These are phyloP conservation scores for Orbilia ellipsospora DNA, from an alignment of 2,329 filamentous ascomycete species.

Conservation along the genomic window DNA sequence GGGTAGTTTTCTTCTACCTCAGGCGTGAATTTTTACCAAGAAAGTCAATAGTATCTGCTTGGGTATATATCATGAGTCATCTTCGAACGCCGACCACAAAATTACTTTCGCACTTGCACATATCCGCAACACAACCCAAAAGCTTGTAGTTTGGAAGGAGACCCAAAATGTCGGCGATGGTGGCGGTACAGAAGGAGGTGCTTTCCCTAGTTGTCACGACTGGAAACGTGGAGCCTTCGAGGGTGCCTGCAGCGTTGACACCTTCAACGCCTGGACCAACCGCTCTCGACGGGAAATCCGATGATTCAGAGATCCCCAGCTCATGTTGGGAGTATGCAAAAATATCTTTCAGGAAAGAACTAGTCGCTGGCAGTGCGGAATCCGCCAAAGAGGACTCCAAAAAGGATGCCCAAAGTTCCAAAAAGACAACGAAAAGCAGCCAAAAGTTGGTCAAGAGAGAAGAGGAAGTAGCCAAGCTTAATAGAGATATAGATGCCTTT, in stretches of 20 bases:
- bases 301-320: neutral
- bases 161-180: too few relatives aligned
- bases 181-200: neutral
- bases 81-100: too few relatives aligned
- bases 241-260: neutral
- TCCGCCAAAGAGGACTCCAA: neutral
- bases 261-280: neutral
- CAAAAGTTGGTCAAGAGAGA: slow-evolving; percentile 2
- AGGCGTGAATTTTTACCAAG: too few relatives aligned
- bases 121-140: too few relatives aligned
- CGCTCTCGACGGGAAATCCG: neutral
- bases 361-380: neutral
- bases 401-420: neutral
- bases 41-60: too few relatives aligned
- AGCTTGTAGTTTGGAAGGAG: too few relatives aligned
- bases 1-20: too few relatives aligned
- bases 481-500: neutral
- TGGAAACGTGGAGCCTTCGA: neutral
- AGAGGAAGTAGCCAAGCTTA: neutral
- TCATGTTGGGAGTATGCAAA: slow-evolving; percentile 9
- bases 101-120: too few relatives aligned
- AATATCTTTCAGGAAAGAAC: neutral
- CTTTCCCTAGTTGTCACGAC: neutral
- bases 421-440: neutral
- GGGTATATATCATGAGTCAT: too few relatives aligned